A percentile compares a stretch with the other conserved stretches of the same genome.
phyloP scores from a whole-genome alignment of 352 stramenopile species.

The Globisporangium camurandrum region DNA sequence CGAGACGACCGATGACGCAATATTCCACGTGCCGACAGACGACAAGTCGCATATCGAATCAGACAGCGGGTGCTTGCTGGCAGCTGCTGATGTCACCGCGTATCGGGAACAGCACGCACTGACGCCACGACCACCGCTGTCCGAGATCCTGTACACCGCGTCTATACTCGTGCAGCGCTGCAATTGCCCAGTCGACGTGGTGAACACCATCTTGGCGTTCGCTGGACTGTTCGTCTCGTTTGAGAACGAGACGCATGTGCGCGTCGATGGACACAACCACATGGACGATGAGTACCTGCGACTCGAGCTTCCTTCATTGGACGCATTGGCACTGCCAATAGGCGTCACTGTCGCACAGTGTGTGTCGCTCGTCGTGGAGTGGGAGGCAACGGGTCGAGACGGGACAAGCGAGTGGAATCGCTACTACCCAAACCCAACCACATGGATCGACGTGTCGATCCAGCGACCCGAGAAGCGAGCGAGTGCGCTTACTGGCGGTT shows the following conservation, averaged over 20 bases:
- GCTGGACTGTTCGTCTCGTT: slow-evolving; percentile 47
- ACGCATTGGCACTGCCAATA: slow-evolving; percentile 30
- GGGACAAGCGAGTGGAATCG: slow-evolving; percentile 51
- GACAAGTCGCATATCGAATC: slow-evolving; percentile 16
- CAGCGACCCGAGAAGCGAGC: too few species aligned
- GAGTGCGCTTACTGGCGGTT: too few species aligned
- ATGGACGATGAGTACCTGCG: slow-evolving; percentile 61
- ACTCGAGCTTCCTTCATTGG: slow-evolving; percentile 8
- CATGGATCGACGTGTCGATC: slow-evolving; percentile 58
- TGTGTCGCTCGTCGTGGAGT: slow-evolving; percentile 39
- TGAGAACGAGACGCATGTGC: slow-evolving; percentile 26
- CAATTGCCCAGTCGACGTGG: slow-evolving; percentile 22
- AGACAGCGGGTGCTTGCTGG: slow-evolving; percentile 30
- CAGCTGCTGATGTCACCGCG: slow-evolving; percentile 22
- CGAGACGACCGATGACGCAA: slow-evolving; percentile 30
- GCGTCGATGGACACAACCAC: slow-evolving; percentile 19
- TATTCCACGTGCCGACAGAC: slow-evolving; percentile 29
- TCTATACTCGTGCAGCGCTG: slow-evolving; percentile 24
- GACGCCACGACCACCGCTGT: too few species aligned
- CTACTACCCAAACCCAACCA: slow-evolving; percentile 46
- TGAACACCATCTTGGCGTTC: slow-evolving; percentile 27
- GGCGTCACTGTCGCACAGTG: slow-evolving; percentile 38
- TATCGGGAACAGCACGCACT: too few species aligned
- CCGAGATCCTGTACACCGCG: slow-evolving; percentile 36
- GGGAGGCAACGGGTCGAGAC: slow-evolving; percentile 57